A percentile compares a stretch with the other conserved stretches of the same genome.
These are phyloP conservation scores for Cladophialophora immunda DNA, from an alignment of 2,329 filamentous ascomycete genomes.

Conservation along the genomic window DNA sequence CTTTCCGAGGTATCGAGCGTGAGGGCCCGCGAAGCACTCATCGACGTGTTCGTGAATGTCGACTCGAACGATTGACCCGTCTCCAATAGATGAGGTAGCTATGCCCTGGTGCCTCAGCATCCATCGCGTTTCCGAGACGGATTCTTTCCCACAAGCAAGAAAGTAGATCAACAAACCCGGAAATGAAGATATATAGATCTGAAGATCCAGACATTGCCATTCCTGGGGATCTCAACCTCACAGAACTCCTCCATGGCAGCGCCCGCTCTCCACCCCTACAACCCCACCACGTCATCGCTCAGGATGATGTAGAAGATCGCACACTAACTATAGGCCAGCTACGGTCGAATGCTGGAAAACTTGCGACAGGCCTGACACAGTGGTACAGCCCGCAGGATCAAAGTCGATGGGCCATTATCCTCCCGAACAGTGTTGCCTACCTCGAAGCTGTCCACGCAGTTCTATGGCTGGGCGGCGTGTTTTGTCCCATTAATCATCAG, in stretches of 20 bases:
- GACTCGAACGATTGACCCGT: background rate
- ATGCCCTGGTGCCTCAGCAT: background rate
- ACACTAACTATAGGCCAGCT: slow-evolving; percentile 56
- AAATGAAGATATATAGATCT: slow-evolving; percentile 25
- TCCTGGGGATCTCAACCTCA: slow-evolving; percentile 54
- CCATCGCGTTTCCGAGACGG: background rate
- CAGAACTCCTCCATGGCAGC: slow-evolving; percentile 53
- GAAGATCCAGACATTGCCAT: slow-evolving; percentile 36
- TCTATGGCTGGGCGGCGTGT: slow-evolving; percentile 22
- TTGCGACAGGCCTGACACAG: slow-evolving; percentile 52
- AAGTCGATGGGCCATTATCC: slow-evolving; percentile 53
- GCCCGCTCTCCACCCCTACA: slow-evolving; percentile 50
- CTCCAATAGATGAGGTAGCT: background rate
- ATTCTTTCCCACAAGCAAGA: background rate
- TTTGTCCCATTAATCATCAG: slow-evolving; percentile 26
- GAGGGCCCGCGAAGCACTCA: background rate
- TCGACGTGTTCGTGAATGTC: background rate
- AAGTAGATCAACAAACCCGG: background rate
- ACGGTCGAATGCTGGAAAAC: slow-evolving; percentile 51
- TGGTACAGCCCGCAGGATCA: slow-evolving; percentile 46
- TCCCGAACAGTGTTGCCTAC: slow-evolving; percentile 58
- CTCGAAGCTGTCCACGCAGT: slow-evolving; percentile 47
- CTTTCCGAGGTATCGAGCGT: background rate
- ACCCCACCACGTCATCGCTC: slow-evolving; percentile 46
- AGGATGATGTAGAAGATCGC: slow-evolving; percentile 54